Conservation (phyloP, 495 filamentous ascomycete genomes). For the Daldinia caldariorum region DNA sequence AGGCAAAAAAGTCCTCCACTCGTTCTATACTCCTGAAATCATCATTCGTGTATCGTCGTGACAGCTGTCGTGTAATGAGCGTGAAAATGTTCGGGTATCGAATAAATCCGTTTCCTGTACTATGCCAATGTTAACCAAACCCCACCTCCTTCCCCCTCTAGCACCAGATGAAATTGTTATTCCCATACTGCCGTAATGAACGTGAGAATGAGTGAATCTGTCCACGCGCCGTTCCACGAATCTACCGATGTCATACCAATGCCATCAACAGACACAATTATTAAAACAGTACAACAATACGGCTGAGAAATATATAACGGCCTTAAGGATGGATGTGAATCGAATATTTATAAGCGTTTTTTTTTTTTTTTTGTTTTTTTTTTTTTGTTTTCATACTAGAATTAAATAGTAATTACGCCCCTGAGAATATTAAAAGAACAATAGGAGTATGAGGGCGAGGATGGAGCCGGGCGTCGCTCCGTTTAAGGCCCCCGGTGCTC, state of each 20-base stretch:
- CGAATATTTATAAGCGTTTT: conserved; percentile 19
- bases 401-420: conserved; percentile 26
- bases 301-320: conserved; percentile 16
- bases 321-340: conserved; percentile 36
- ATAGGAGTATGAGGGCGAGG: conserved; percentile 22
- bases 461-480: conserved; percentile 15
- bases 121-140: conserved; percentile 13
- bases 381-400: background rate
- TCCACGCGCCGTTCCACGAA: background rate
- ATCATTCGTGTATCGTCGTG: conserved; percentile 16
- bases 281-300: conserved; percentile 15
- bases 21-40: conserved; percentile 11
- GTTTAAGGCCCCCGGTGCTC: conserved; percentile 8
- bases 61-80: conserved; percentile 28
- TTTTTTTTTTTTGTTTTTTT: conserved; percentile 5
- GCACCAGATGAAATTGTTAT: conserved; percentile 12
- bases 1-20: conserved; percentile 8
- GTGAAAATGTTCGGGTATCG: conserved; percentile 33
- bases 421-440: conserved; percentile 28
- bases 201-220: conserved; percentile 20
- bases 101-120: conserved; percentile 16
- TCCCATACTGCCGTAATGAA: conserved; percentile 8
- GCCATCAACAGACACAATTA: conserved; percentile 5
- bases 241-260: conserved; percentile 11
- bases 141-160: too few species aligned